These are phyloP conservation scores for Fraxinus latifolia DNA, from an alignment of 305 asterid genomes.

Conservation along the genomic window DNA sequence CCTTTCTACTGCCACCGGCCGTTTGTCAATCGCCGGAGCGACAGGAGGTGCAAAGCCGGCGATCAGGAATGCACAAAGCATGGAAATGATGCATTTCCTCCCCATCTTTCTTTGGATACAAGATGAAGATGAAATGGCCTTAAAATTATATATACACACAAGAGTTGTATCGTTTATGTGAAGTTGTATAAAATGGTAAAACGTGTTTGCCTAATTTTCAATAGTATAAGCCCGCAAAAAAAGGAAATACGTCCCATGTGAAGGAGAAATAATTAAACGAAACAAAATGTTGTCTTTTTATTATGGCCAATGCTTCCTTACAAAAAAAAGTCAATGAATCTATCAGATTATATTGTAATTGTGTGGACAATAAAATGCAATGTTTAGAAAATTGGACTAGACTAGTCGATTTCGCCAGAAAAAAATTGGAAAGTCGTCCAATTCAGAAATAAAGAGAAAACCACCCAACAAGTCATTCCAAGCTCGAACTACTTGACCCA, in stretches of 20 bases:
- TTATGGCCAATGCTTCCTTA: no score
- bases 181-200: background rate
- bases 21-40: background rate
- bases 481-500: no score
- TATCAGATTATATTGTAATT: no score
- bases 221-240: background rate
- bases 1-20: slow-evolving; percentile 23
- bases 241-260: background rate
- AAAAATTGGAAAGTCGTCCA: no score
- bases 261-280: background rate
- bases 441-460: no score
- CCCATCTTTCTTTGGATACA: background rate
- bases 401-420: no score
- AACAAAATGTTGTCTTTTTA: no score
- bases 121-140: background rate
- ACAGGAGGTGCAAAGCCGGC: background rate
- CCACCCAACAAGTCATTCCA: no score
- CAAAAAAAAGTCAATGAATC: no score
- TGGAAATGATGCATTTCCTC: background rate
- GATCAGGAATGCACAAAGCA: slow-evolving; percentile 10
- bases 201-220: background rate
- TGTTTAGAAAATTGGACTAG: no score
- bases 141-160: background rate
- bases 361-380: no score
- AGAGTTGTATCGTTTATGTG: background rate